These are phyloP conservation scores for Coniochaeta sp. DNA, from an alignment of 2,329 filamentous ascomycete species.

Conservation along the genomic window DNA sequence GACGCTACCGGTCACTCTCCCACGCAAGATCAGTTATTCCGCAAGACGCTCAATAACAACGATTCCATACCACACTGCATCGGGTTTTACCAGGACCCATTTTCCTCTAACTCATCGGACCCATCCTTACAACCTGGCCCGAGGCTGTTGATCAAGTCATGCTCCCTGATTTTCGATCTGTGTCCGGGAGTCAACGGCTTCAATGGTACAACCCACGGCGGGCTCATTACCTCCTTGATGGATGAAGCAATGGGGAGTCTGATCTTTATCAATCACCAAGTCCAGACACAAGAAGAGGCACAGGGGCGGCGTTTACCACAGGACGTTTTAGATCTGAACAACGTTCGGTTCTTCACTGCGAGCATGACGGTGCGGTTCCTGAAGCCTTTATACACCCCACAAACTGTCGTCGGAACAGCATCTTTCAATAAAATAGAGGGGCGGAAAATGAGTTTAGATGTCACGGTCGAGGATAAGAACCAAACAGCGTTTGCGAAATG, in stretches of 20 bases:
- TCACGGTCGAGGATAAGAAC: not conserved
- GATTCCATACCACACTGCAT: constrained; percentile 15
- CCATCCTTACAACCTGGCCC: constrained; percentile 1
- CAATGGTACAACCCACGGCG: constrained; percentile 17
- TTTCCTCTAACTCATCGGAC: not conserved
- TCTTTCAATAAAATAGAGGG: not conserved
- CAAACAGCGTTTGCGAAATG: not conserved
- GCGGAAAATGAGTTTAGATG: not conserved
- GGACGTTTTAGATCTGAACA: not conserved
- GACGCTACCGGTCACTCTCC: not conserved
- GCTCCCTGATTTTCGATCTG: constrained; percentile 15
- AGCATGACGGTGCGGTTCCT: not conserved
- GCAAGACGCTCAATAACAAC: not conserved
- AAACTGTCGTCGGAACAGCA: not conserved
- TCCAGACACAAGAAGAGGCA: not conserved
- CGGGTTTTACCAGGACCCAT: constrained; percentile 12
- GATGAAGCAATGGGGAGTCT: constrained; percentile 21
- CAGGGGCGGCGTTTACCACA: not conserved
- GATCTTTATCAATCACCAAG: constrained; percentile 13
- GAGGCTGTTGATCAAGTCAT: constrained; percentile 8
- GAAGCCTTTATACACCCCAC: not conserved
- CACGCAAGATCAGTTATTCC: not conserved
- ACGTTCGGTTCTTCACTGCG: not conserved
- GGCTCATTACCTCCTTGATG: constrained; percentile 14
- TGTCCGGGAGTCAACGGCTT: constrained; percentile 15